These are phyloP conservation scores for Tetrahymena thermophila DNA, from an alignment of 73 alveolate genomes.

Conservation along the genomic window DNA sequence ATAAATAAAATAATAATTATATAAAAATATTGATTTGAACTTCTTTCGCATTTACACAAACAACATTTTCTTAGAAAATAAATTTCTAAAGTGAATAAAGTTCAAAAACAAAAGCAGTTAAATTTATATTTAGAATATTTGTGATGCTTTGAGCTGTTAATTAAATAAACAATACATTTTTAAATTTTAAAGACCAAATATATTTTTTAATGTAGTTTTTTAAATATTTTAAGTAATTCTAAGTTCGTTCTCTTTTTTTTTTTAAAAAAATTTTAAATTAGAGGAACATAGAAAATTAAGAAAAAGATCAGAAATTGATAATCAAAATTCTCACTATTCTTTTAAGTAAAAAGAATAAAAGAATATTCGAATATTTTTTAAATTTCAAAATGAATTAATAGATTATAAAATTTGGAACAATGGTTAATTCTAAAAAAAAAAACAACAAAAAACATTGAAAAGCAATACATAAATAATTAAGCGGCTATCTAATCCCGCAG, in stretches of 20 bases:
- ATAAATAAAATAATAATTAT: background rate
- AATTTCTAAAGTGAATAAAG: background rate
- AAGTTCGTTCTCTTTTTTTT: background rate
- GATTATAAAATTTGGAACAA: background rate
- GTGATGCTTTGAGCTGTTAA: background rate
- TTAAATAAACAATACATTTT: background rate
- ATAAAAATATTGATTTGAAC: background rate
- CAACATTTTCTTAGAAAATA: background rate
- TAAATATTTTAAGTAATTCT: background rate
- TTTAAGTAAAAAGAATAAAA: background rate
- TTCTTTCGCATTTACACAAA: background rate
- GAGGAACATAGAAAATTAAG: background rate
- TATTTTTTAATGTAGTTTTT: too few relatives aligned
- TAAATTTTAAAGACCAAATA: too few relatives aligned
- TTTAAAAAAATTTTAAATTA: too few relatives aligned
- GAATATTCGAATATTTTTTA: background rate
- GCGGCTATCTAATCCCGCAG: background rate
- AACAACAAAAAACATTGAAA: background rate
- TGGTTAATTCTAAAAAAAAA: background rate
- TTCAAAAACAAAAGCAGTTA: background rate
- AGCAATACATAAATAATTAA: background rate
- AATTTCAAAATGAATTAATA: background rate
- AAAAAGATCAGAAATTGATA: background rate
- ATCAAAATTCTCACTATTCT: background rate
- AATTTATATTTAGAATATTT: background rate